These are phyloP conservation scores for Penicillium taxi DNA, from an alignment of 495 filamentous ascomycete species.

Conservation along the genomic window DNA sequence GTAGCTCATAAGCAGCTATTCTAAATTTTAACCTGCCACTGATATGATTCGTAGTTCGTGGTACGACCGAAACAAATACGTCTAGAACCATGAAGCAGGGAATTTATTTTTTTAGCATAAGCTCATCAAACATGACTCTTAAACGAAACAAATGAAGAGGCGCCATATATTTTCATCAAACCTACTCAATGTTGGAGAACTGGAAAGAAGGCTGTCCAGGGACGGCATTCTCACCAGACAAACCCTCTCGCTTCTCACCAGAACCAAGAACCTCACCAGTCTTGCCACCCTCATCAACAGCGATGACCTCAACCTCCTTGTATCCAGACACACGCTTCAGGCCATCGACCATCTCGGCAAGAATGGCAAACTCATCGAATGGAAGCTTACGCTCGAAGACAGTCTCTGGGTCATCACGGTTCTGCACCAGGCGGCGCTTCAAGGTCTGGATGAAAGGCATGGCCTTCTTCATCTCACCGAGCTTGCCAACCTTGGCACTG, in stretches of 20 bases:
- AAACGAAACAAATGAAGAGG: slow-evolving; percentile 5
- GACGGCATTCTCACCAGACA: slow-evolving; percentile 58
- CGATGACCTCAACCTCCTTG: slow-evolving; percentile 53
- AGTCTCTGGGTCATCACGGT: slow-evolving; percentile 43
- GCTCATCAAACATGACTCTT: slow-evolving; percentile 22
- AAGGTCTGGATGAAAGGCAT: slow-evolving; percentile 93
- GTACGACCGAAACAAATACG: too few species aligned
- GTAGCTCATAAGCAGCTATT: too few species aligned
- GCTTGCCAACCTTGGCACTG: slow-evolving; percentile 63
- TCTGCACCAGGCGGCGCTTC: slow-evolving; percentile 66
- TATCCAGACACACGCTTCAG: slow-evolving; percentile 59
- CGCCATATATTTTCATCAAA: background rate
- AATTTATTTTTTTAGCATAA: slow-evolving; percentile 21
- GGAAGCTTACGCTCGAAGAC: slow-evolving; percentile 76
- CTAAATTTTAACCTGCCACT: too few species aligned
- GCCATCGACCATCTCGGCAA: slow-evolving; percentile 50
- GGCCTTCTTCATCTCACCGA: slow-evolving; percentile 89
- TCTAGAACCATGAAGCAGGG: slow-evolving; percentile 17
- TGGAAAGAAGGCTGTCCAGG: slow-evolving; percentile 72
- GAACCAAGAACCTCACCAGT: slow-evolving; percentile 47
- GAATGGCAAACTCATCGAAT: slow-evolving; percentile 74
- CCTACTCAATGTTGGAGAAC: slow-evolving; percentile 62
- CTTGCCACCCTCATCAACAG: slow-evolving; percentile 64
- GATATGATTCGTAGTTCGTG: too few species aligned
- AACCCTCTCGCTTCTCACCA: slow-evolving; percentile 49